Base-by-base conservation (phyloP, 2,329 filamentous ascomycete species). In the Trichoderma afroharzianum region DNA sequence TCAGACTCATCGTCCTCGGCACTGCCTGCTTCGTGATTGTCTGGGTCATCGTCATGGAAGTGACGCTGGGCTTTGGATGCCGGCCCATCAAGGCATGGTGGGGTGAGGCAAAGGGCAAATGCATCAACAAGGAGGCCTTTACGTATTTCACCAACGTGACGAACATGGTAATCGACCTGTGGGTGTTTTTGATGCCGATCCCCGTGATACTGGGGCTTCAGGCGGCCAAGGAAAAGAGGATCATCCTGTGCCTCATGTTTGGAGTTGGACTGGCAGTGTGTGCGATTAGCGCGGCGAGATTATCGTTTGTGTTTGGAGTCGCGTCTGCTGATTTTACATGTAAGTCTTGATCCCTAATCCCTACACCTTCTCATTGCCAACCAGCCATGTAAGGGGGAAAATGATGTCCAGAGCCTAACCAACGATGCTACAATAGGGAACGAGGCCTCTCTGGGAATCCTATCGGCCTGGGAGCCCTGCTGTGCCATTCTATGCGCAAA, bases 401-500 rank as follows among this genome's bases (percentile, higher is more conserved):
- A 30, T 33, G 33, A 43, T 15, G 18, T 24, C 1, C 6, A 21
- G 18, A 59, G 12, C 7, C 58, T 70, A 55, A 58, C 4, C n/a
- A n/a, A 18, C 11, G 21, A 2, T 18, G 21, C 1, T 28, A 39
- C 39, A 21, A n/a, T 33, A 74, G 72, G 71, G 72, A 33, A 69
- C 36, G 71, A 63, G 12, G 67, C 50, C 7, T 32, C 62, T 2
- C 30, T 73, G 2, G 72, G 64, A 9, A 73, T 72, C 30, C 67
- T 74, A n/a, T 73, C 71, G 8, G 66, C 57, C 28, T 74, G 72
- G 72, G 72, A 74, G 24, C 67, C 72, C 15, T 74, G 72, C 71
- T 71, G 72, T 8, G 72, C 70, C 18, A 71, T 74, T 28, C 68
- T 74, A 4, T 74, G 71, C 68, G 72, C 71, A 30, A 74, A 74